Evolutionary conservation across 1,139 yeast genomes (phyloP), one percentile per base, ranked within the genome.

Genomic region (Scheffersomyces titani): DNA sequence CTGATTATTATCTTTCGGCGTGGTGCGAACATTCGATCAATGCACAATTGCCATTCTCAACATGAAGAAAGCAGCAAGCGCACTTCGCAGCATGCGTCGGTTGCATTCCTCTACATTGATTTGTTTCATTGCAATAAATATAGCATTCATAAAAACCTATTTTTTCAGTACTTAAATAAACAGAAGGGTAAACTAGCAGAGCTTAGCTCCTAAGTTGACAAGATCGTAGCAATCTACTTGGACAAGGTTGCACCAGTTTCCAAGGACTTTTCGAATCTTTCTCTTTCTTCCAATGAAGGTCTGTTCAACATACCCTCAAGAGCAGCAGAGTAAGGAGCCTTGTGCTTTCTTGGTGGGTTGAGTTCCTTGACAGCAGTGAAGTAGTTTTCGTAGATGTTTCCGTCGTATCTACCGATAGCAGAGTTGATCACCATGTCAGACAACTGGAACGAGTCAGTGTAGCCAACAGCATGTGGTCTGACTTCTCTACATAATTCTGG

Each of bases 391-490:
- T 92, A 93, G 56, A 91, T 87, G 71, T 92, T 89, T 63, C 98
- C 98, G 67, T 91, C 87, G 73, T 84, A 89, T 66, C 80, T 82
- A 60, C 98, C 98, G 61, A 93, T 83, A 44, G 97, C 88, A 1
- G 98, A 85, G 75, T 92, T 91, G 70, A 93, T 83, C 75, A 89
- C 84, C 77, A 85, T 90, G 74, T 93, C 98, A 46, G 93, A 85
- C 68, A 89, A 82, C 76, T 89, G 88, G 83, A 93, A 93, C 5
- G 97, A 84, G 74, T 93, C 98, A n/a, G 97, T 90, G 65, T 90
- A 80, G 19, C 91, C 90, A 70, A 92, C 85, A 57, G 88, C 89
- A 67, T 89, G 88, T 51, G 87, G 86, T 72, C 98, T 84, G 56
- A 88, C 66, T 49, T 75, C 78, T 19, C 73, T 68, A 61, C 86